Evolutionary conservation across 345 rosid genomes (phyloP).

Genomic region (Salix viminalis): DNA sequence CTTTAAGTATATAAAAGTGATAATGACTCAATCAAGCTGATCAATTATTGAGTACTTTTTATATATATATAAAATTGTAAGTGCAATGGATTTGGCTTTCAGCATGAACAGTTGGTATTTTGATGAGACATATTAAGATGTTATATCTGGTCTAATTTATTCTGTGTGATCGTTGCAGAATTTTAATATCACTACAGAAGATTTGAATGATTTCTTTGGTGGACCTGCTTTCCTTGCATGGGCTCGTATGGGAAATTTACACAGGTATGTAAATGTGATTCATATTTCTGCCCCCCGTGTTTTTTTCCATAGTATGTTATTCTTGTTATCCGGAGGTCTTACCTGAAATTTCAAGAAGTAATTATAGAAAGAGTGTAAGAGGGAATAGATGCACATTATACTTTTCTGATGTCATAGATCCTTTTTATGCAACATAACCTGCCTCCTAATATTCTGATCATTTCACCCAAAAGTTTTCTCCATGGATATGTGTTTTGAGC

Average conservation of each 20-base stretch:
- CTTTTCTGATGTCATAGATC: no score
- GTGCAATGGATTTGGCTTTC: background rate
- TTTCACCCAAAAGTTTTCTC: no score
- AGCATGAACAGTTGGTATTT: background rate
- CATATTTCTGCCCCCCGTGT: background rate
- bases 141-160: background rate
- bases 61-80: background rate
- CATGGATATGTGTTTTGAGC: no score
- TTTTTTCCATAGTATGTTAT: background rate
- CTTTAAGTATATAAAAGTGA: background rate
- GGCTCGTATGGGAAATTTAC: conserved; percentile 99
- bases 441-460: no score
- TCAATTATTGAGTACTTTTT: background rate
- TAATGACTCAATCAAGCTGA: background rate
- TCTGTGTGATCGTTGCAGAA: conserved; percentile 41
- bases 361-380: no score
- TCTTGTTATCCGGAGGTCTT: no score
- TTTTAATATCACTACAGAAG: conserved; percentile 61
- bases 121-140: background rate
- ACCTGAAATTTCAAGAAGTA: no score
- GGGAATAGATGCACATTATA: no score
- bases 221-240: conserved; percentile 99
- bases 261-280: conserved; percentile 47
- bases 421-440: no score
- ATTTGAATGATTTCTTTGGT: conserved; percentile 77